phyloP scores from a whole-genome alignment of 2,329 filamentous ascomycete genomes.

The Neonectria punicea region DNA sequence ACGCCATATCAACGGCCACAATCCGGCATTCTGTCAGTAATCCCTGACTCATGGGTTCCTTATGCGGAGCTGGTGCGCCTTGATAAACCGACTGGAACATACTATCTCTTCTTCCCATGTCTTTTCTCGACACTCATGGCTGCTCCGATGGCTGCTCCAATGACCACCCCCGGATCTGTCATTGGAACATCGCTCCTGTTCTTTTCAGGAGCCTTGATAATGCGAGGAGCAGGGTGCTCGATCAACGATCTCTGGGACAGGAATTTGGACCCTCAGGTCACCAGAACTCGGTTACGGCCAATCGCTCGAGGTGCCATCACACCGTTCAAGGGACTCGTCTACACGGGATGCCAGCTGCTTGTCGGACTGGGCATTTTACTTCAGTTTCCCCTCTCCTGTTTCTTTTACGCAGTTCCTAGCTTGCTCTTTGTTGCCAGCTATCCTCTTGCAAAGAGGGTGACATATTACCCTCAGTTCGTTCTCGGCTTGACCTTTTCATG shows the following conservation, averaged over 20 bases:
- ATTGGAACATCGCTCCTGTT: slow-evolving; percentile 76
- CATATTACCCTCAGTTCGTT: slow-evolving; percentile 87
- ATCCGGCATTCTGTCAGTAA: slow-evolving; percentile 74
- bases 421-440: slow-evolving; percentile 79
- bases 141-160: slow-evolving; percentile 73
- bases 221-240: slow-evolving; percentile 88
- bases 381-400: slow-evolving; percentile 78
- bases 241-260: slow-evolving; percentile 94
- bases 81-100: slow-evolving; percentile 83
- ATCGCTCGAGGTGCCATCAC: slow-evolving; percentile 83
- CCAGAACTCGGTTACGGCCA: slow-evolving; percentile 79
- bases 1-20: slow-evolving; percentile 73
- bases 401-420: slow-evolving; percentile 82
- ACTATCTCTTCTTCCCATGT: slow-evolving; percentile 88
- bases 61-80: slow-evolving; percentile 86
- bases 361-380: slow-evolving; percentile 78
- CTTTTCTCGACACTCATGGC: slow-evolving; percentile 86
- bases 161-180: slow-evolving; percentile 69
- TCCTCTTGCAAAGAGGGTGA: slow-evolving; percentile 85
- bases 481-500: slow-evolving; percentile 88
- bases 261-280: slow-evolving; percentile 84
- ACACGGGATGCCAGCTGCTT: slow-evolving; percentile 78
- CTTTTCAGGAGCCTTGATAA: slow-evolving; percentile 79
- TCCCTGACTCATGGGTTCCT: slow-evolving; percentile 78
- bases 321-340: slow-evolving; percentile 76